phyloP scores from a whole-genome alignment of 106 monocot genomes.

The Dioscorea zingiberensis region DNA sequence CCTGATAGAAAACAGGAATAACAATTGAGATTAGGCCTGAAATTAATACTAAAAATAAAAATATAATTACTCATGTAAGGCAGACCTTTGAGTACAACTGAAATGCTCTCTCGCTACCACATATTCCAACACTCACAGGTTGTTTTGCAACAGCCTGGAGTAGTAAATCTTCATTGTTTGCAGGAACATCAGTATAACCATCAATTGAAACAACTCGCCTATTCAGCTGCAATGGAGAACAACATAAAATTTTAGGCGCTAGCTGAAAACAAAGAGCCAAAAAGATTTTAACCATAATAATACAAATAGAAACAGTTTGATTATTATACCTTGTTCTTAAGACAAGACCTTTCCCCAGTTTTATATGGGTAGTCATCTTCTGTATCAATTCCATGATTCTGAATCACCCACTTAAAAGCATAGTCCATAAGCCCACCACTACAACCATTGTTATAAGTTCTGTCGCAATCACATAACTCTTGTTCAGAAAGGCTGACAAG shows the following conservation, averaged over 20 bases:
- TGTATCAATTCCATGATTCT: slow-evolving; percentile 81
- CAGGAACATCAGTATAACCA: slow-evolving; percentile 75
- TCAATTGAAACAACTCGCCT: slow-evolving; percentile 80
- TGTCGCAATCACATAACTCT: slow-evolving; percentile 89
- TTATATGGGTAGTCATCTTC: slow-evolving; percentile 91
- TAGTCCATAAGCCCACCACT: slow-evolving; percentile 95
- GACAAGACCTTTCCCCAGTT: slow-evolving; percentile 41
- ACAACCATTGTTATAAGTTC: slow-evolving; percentile 74
- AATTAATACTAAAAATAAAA: neutral
- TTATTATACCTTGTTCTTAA: slow-evolving; percentile 62
- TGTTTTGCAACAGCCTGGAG: slow-evolving; percentile 84
- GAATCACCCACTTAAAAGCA: slow-evolving; percentile 79
- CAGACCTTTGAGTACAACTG: slow-evolving; percentile 84
- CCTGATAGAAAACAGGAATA: slow-evolving; percentile 38
- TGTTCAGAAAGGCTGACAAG: slow-evolving; percentile 95
- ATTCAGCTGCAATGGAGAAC: slow-evolving; percentile 34
- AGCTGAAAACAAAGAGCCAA: neutral
- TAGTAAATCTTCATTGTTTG: slow-evolving; percentile 65
- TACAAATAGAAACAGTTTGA: neutral
- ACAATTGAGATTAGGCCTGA: neutral
- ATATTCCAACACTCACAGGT: slow-evolving; percentile 94
- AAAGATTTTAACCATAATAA: neutral
- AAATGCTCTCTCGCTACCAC: slow-evolving; percentile 81
- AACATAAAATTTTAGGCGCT: neutral
- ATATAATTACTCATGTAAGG: neutral